Conservation (phyloP, 306 rosid species). For the Lathyrus aphaca region DNA sequence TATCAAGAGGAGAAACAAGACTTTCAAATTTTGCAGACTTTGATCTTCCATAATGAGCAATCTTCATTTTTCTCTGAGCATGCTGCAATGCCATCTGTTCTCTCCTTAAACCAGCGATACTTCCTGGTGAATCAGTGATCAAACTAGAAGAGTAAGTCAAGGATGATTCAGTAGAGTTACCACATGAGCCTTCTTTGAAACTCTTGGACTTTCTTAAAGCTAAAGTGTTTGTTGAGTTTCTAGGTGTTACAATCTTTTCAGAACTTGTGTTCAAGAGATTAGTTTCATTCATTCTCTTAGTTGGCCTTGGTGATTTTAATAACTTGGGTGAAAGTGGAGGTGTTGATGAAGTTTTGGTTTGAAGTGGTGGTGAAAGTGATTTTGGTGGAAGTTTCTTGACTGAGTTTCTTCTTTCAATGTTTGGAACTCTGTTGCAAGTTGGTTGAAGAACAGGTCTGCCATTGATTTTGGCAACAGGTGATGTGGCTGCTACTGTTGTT, state of each 20-base stretch:
- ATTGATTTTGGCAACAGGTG: slow-evolving; percentile 56
- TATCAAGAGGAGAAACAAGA: slow-evolving; percentile 51
- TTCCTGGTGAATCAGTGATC: slow-evolving; percentile 90
- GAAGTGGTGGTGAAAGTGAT: slow-evolving; percentile 30
- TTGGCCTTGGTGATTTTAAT: slow-evolving; percentile 54
- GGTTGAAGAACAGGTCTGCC: slow-evolving; percentile 90
- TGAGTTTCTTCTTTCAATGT: slow-evolving; percentile 60
- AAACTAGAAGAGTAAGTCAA: slow-evolving; percentile 72
- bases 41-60: slow-evolving; percentile 96
- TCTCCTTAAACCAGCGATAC: slow-evolving; percentile 88
- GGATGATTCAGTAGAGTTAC: slow-evolving; percentile 52
- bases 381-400: slow-evolving; percentile 50
- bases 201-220: slow-evolving; percentile 80
- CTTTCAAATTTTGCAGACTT: slow-evolving; percentile 82
- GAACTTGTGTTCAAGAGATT: slow-evolving; percentile 62
- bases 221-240: slow-evolving; percentile 47
- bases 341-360: slow-evolving; percentile 47
- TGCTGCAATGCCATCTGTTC: slow-evolving; percentile 88
- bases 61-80: slow-evolving; percentile 85
- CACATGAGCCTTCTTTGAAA: slow-evolving; percentile 51
- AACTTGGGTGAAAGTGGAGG: slow-evolving; percentile 69
- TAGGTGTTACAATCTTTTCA: slow-evolving; percentile 65
- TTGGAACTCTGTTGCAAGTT: slow-evolving; percentile 70
- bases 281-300: slow-evolving; percentile 66
- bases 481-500: slow-evolving; percentile 46